Conservation (phyloP, 768 basidiomycete genomes). For the Leccinum obscurum region DNA sequence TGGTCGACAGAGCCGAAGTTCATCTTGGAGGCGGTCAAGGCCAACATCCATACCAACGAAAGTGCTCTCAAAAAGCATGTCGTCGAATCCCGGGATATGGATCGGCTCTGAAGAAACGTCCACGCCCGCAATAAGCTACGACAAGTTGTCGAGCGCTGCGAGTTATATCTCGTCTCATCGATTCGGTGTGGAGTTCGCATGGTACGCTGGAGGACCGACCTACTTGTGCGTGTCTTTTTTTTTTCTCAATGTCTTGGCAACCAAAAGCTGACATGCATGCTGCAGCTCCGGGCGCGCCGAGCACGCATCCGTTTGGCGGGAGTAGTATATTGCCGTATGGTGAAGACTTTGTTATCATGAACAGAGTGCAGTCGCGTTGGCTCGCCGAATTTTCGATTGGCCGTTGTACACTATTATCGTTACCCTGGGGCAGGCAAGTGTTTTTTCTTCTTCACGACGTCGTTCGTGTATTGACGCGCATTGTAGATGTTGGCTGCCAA, state of each 20-base stretch:
- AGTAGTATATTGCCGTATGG: constrained; percentile 46
- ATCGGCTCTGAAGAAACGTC: constrained; percentile 7
- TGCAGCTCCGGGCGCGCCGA: constrained; percentile 46
- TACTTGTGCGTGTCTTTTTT: constrained; percentile 52
- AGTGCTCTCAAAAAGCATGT: constrained; percentile 14
- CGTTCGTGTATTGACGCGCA: constrained; percentile 3
- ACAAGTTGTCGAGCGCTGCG: constrained; percentile 81
- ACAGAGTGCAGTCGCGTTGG: constrained; percentile 78
- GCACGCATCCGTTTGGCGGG: constrained; percentile 47
- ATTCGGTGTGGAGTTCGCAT: constrained; percentile 79
- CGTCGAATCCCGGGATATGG: constrained; percentile 15
- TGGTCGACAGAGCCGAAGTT: not conserved
- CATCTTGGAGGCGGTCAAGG: not conserved
- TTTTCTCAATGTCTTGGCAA: constrained; percentile 14
- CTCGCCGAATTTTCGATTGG: constrained; percentile 81
- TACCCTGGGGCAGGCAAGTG: constrained; percentile 70
- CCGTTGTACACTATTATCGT: constrained; percentile 91
- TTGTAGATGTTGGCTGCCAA: constrained; percentile 83
- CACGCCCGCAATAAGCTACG: constrained; percentile 27
- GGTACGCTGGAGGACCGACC: constrained; percentile 58
- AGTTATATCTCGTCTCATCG: constrained; percentile 77
- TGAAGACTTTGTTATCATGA: constrained; percentile 80
- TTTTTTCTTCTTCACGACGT: constrained; percentile 3
- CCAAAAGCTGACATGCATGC: not conserved
- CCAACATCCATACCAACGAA: constrained; percentile 11